Conservation (phyloP, 1,284 basidiomycete species). For the Flammula alnicola region DNA sequence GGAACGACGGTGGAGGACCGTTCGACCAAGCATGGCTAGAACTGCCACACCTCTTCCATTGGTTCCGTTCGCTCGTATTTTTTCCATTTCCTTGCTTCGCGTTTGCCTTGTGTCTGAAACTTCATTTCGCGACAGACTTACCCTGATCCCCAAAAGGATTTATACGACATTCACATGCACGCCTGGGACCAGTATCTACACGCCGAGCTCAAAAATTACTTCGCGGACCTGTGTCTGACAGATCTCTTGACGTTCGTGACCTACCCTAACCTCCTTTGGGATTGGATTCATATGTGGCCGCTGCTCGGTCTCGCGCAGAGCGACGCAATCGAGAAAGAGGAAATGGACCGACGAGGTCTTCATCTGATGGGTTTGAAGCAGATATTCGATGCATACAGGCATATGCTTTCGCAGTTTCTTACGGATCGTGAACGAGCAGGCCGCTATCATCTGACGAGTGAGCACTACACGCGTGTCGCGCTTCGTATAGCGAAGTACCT, state of each 20-base stretch:
- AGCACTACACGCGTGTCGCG: constrained; percentile 22
- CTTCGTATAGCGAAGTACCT: constrained; percentile 23
- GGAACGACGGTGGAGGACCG: constrained; percentile 28
- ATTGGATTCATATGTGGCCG: constrained; percentile 29
- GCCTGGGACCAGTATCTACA: constrained; percentile 26
- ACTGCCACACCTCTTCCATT: constrained; percentile 25
- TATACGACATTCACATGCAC: constrained; percentile 22
- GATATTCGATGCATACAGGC: constrained; percentile 23
- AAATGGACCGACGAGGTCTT: constrained; percentile 16
- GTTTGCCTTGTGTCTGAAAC: neutral
- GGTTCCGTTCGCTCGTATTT: constrained; percentile 24
- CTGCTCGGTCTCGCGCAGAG: constrained; percentile 21
- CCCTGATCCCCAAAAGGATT: constrained; percentile 25
- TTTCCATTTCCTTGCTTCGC: constrained; percentile 2
- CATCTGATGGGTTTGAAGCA: constrained; percentile 24
- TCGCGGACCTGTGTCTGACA: constrained; percentile 18
- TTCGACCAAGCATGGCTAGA: constrained; percentile 30
- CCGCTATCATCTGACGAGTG: constrained; percentile 12
- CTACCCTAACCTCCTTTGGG: constrained; percentile 25
- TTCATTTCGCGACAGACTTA: constrained; percentile 20
- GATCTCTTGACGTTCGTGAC: constrained; percentile 26
- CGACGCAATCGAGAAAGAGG: constrained; percentile 18
- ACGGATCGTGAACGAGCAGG: constrained; percentile 20
- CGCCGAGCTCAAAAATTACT: constrained; percentile 19
- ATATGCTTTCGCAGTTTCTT: constrained; percentile 24